phyloP scores from a whole-genome alignment of 768 basidiomycete genomes.

The Lactifluus piperatus region DNA sequence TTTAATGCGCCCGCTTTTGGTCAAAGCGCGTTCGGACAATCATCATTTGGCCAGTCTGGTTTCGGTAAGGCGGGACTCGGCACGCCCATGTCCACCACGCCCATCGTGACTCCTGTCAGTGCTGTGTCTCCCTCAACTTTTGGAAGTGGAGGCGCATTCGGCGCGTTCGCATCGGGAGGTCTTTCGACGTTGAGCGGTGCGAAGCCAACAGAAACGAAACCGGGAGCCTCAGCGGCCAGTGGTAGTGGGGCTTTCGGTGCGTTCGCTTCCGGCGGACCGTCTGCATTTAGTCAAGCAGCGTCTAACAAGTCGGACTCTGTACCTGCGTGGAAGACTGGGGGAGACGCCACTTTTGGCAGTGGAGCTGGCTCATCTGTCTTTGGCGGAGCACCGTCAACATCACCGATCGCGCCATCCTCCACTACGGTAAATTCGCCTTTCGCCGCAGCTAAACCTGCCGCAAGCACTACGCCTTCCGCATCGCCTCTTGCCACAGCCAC shows the following conservation, averaged over 20 bases:
- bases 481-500: not conserved
- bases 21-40: conserved; percentile 29
- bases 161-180: conserved; percentile 24
- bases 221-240: not conserved
- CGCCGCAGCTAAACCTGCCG: not conserved
- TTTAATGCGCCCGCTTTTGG: conserved; percentile 22
- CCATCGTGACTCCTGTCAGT: conserved; percentile 12
- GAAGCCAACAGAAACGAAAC: conserved; percentile 8
- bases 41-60: conserved; percentile 23
- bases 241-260: conserved; percentile 26
- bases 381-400: not conserved
- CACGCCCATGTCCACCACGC: conserved; percentile 20
- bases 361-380: conserved; percentile 6
- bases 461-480: conserved; percentile 12
- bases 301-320: not conserved
- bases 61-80: conserved; percentile 24
- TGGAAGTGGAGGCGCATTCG: conserved; percentile 21
- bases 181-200: conserved; percentile 17
- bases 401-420: not conserved
- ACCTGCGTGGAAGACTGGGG: conserved; percentile 17
- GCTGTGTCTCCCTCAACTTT: conserved; percentile 15
- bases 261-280: conserved; percentile 21
- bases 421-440: conserved; percentile 2
- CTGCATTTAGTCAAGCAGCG: conserved; percentile 7
- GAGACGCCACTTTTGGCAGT: conserved; percentile 4